phyloP scores from a whole-genome alignment of 129 eudicot species.

The Tanacetum coccineum region DNA sequence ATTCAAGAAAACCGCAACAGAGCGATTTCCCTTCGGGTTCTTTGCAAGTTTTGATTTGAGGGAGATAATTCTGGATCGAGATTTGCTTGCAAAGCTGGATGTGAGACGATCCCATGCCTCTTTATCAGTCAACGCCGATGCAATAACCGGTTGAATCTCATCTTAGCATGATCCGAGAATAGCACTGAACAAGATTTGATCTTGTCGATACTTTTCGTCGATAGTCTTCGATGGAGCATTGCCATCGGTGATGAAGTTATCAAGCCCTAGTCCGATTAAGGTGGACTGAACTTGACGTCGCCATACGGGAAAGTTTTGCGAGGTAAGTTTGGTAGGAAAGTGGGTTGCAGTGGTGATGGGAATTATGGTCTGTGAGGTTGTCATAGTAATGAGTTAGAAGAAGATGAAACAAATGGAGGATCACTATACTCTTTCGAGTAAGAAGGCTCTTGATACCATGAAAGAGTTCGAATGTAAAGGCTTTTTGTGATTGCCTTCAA shows the following conservation, averaged over 20 bases:
- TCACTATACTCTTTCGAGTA: too few relatives aligned
- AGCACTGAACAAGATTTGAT: not conserved
- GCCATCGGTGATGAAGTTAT: not conserved
- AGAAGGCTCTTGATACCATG: too few relatives aligned
- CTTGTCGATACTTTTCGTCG: not conserved
- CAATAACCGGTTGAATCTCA: not conserved
- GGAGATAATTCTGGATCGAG: not conserved
- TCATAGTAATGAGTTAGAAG: too few relatives aligned
- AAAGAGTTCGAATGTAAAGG: too few relatives aligned
- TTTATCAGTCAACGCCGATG: not conserved
- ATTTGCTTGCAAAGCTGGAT: not conserved
- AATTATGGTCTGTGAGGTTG: too few relatives aligned
- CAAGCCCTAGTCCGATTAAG: not conserved
- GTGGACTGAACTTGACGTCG: too few relatives aligned
- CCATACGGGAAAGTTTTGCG: too few relatives aligned
- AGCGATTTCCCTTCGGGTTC: not conserved
- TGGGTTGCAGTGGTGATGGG: too few relatives aligned
- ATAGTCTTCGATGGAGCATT: not conserved
- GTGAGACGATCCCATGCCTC: not conserved
- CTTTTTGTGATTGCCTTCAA: too few relatives aligned
- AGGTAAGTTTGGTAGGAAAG: too few relatives aligned
- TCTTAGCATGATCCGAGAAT: not conserved
- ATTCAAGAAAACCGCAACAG: not conserved
- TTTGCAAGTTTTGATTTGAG: not conserved
- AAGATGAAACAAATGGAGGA: too few relatives aligned